Evolutionary conservation across 768 basidiomycete species (phyloP).

Genomic region (Hemileccinum rubropunctum): DNA sequence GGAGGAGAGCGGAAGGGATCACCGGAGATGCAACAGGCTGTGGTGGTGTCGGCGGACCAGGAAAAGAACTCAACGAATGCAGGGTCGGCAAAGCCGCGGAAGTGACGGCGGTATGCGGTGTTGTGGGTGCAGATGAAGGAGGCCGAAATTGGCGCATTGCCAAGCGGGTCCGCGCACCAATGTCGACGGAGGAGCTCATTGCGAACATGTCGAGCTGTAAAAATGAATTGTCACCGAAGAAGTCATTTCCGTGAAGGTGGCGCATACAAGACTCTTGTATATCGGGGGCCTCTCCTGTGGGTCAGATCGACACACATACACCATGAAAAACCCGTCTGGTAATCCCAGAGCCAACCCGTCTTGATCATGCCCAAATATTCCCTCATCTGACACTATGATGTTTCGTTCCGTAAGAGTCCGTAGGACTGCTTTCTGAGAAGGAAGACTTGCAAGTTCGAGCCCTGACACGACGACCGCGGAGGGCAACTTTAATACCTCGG

Average conservation of each 20-base stretch:
- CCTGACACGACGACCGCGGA: slow-evolving; percentile 66
- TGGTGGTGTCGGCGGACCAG: slow-evolving; percentile 28
- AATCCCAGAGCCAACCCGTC: slow-evolving; percentile 31
- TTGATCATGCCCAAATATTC: slow-evolving; percentile 19
- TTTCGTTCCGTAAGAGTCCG: slow-evolving; percentile 50
- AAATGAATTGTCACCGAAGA: slow-evolving; percentile 4
- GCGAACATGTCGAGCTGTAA: slow-evolving; percentile 73
- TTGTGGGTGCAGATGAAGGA: slow-evolving; percentile 26
- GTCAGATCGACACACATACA: slow-evolving; percentile 71
- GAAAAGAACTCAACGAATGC: slow-evolving; percentile 10
- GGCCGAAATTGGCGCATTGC: slow-evolving; percentile 34
- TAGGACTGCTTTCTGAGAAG: slow-evolving; percentile 57
- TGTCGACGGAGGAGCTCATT: slow-evolving; percentile 62
- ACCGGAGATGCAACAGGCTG: slow-evolving; percentile 22
- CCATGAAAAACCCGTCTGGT: slow-evolving; percentile 66
- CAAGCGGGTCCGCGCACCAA: slow-evolving; percentile 40
- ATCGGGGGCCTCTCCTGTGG: slow-evolving; percentile 63
- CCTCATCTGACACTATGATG: slow-evolving; percentile 39
- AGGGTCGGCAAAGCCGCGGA: slow-evolving; percentile 22
- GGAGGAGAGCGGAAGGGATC: slow-evolving; percentile 31
- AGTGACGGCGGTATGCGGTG: slow-evolving; percentile 28
- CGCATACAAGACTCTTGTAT: slow-evolving; percentile 60
- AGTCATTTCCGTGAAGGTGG: neutral
- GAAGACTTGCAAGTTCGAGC: slow-evolving; percentile 56
- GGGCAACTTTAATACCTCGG: slow-evolving; percentile 39